Percentiles rank a stretch among this genome's conserved stretches.
phyloP scores from a whole-genome alignment of 176 grass and related monocot species.

The Triticum monococcum region DNA sequence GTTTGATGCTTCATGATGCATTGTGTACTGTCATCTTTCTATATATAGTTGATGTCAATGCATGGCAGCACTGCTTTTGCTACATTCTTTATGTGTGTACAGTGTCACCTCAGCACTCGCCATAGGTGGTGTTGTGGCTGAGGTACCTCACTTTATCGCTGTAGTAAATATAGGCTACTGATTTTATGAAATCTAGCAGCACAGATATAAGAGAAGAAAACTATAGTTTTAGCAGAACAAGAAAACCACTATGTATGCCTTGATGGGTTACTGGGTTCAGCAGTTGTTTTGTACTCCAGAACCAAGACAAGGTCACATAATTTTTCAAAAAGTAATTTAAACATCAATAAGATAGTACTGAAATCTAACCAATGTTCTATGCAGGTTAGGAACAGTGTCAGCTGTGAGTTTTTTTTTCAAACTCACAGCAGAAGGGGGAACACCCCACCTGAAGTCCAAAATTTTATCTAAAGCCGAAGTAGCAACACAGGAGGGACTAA shows the following conservation, averaged over 20 bases:
- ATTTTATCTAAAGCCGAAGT: no score
- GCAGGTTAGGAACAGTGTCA: background rate
- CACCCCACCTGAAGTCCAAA: no score
- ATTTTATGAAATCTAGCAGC: constrained; percentile 7
- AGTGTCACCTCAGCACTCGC: background rate
- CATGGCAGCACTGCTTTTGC: background rate
- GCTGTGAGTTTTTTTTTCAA: background rate
- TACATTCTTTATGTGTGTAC: background rate
- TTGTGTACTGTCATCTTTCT: background rate
- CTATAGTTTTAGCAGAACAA: background rate
- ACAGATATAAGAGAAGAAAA: constrained; percentile 1
- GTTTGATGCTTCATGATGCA: constrained; percentile 8
- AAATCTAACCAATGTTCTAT: background rate
- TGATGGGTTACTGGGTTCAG: background rate
- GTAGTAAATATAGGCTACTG: background rate
- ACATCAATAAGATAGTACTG: background rate
- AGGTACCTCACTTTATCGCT: background rate
- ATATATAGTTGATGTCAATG: background rate
- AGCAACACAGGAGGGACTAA: background rate
- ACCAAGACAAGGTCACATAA: background rate
- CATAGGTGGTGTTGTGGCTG: background rate
- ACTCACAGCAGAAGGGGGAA: no score
- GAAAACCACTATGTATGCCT: background rate
- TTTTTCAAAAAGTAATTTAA: background rate
- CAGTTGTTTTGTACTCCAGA: background rate